Base-by-base conservation (phyloP, 768 basidiomycete genomes). In the Macrolepiota dolichaula region DNA sequence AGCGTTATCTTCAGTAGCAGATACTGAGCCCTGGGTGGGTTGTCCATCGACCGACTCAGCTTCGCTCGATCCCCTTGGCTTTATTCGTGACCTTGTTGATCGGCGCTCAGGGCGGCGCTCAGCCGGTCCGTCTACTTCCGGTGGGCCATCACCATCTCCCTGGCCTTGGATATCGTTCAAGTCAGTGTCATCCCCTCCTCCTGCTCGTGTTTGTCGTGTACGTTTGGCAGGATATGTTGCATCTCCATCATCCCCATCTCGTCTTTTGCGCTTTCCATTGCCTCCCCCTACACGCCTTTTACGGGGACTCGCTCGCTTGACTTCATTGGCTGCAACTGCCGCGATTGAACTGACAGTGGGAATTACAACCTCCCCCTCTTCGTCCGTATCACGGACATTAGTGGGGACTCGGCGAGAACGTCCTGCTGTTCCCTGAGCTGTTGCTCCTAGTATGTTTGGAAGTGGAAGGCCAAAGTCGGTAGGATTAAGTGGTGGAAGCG, bases 181-280 rank as follows among this genome's bases (percentile, higher is more conserved):
- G 19, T 60, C 59, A 32, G 44, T 60, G 13, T 60, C 59, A 29
- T 53, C 51, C n/a, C 17, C 57, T 24, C 51, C 51, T 4, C 50
- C 59, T 19, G 11, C 51, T 46, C 51, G 59, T 5, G 51, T 46
- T 17, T 60, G 59, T 27, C 87, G 81, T 19, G 84, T 77, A 25
- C 86, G 80, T 72, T 88, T 89, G 11, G 87, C 84, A n/a, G 88
- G 87, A 67, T 88, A 89, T n/a, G 83, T 81, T 1, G 82, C 79
- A 63, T 89, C 86, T 12, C 81, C 82, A 50, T 87, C 86, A 47
- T 88, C 87, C 6, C 68, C 71, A 35, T 87, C 86, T 67, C 76
- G 85, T 22, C 87, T 77, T 68, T 81, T 86, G 57, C 88, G 76
- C 69, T 85, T 86, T 13, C 74, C 77, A 27, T 78, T 78, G 2